Conservation (phyloP, 2,329 filamentous ascomycete genomes). For the Trichophyton equinum region DNA sequence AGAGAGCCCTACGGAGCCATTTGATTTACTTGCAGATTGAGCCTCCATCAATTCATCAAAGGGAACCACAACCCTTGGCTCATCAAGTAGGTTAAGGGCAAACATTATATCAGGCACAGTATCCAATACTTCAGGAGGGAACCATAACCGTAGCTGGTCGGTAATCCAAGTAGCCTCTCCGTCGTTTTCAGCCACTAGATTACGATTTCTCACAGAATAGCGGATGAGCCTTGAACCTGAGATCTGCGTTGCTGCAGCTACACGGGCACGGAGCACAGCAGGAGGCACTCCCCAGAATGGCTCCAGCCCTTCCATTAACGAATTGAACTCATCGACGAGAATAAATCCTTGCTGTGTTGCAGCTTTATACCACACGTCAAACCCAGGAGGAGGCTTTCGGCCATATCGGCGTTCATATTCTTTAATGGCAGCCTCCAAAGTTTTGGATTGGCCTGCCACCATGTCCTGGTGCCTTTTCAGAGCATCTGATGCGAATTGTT, state of each 20-base stretch:
- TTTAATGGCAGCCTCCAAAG: background rate
- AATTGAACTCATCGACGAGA: conserved; percentile 5
- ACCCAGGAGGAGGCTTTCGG: conserved; percentile 4
- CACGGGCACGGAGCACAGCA: conserved; percentile 4
- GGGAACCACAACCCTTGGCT: conserved; percentile 13
- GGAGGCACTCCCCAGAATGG: conserved; percentile 8
- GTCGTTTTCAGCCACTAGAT: background rate
- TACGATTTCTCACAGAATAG: conserved; percentile 1
- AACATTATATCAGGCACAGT: conserved; percentile 13
- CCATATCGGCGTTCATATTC: conserved; percentile 5
- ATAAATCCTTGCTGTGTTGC: background rate
- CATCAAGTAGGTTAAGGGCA: conserved; percentile 13
- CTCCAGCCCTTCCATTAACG: conserved; percentile 5
- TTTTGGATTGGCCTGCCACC: conserved; percentile 4
- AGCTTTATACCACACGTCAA: conserved; percentile 6
- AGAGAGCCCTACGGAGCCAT: background rate
- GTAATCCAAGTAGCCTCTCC: conserved; percentile 5
- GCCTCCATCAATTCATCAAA: conserved; percentile 6
- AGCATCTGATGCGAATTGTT: background rate
- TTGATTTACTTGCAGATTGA: background rate
- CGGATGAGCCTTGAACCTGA: conserved; percentile 2
- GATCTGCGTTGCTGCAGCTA: background rate
- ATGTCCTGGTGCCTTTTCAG: background rate
- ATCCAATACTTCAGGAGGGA: conserved; percentile 4
- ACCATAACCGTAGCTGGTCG: conserved; percentile 1